These are phyloP conservation scores for Pseudocercospora musae DNA, from an alignment of 2,329 filamentous ascomycete species.

Conservation along the genomic window DNA sequence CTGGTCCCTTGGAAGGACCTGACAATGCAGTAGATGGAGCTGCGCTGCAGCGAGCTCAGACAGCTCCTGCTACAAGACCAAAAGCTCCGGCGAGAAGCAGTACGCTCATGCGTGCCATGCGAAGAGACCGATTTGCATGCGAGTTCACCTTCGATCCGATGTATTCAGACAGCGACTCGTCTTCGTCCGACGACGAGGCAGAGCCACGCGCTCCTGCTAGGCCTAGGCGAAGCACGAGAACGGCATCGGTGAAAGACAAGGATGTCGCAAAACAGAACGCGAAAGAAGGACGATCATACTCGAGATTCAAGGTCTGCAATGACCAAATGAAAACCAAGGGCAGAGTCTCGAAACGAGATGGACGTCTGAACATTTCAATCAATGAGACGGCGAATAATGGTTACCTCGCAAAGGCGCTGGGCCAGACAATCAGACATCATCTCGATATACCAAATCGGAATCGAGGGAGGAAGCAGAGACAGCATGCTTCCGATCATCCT, in stretches of 20 bases:
- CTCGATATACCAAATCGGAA: conserved; percentile 38
- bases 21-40: neutral
- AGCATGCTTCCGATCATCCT: conserved; percentile 25
- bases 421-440: conserved; percentile 59
- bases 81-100: conserved; percentile 16
- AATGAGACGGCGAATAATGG: conserved; percentile 67
- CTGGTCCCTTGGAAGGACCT: neutral
- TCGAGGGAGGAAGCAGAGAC: conserved; percentile 30
- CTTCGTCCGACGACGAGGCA: conserved; percentile 31
- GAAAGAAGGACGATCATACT: conserved; percentile 38
- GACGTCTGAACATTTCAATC: conserved; percentile 68
- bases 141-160: conserved; percentile 30
- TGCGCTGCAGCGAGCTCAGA: conserved; percentile 16
- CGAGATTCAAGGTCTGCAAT: conserved; percentile 60
- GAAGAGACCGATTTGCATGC: conserved; percentile 20
- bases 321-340: conserved; percentile 64
- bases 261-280: conserved; percentile 13
- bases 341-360: conserved; percentile 64
- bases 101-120: conserved; percentile 25
- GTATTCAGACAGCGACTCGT: conserved; percentile 27
- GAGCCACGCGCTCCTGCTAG: conserved; percentile 9
- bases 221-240: conserved; percentile 2
- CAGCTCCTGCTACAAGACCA: conserved; percentile 20
- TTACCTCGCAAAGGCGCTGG: conserved; percentile 71
- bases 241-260: conserved; percentile 14